phyloP scores from a whole-genome alignment of 345 rosid species.

The Boechera divaricarpa region DNA sequence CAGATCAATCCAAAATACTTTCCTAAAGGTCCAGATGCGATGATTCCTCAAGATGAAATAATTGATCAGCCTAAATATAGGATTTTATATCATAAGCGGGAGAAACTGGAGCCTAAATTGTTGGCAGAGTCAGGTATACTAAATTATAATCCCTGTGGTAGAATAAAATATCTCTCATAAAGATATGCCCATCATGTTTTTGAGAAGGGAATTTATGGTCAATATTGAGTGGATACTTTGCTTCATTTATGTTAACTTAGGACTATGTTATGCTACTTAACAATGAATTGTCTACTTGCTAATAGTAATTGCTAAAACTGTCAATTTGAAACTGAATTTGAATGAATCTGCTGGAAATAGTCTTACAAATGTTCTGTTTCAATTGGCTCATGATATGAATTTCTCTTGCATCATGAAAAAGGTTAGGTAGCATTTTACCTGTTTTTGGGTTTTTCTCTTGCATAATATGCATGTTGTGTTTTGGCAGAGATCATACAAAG shows the following conservation, averaged over 20 bases:
- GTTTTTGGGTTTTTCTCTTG: neutral
- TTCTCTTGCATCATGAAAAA: constrained; percentile 13
- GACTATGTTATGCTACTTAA: constrained; percentile 16
- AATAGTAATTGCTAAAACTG: constrained; percentile 24
- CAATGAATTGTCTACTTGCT: constrained; percentile 6
- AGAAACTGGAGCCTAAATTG: constrained; percentile 35
- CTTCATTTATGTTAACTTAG: constrained; percentile 18
- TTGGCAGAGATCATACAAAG: constrained; percentile 61
- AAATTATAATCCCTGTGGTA: neutral
- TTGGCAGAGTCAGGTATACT: constrained; percentile 56
- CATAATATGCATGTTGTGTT: constrained; percentile 28
- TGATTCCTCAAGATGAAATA: constrained; percentile 50
- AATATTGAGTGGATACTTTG: neutral
- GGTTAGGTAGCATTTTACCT: neutral
- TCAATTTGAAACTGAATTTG: neutral
- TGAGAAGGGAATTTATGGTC: too few relatives aligned
- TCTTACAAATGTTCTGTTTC: constrained; percentile 14
- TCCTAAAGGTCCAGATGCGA: constrained; percentile 71
- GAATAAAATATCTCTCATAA: too few relatives aligned
- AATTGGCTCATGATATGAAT: neutral
- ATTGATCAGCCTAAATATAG: constrained; percentile 70
- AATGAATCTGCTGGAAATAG: constrained; percentile 18
- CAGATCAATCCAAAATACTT: constrained; percentile 64
- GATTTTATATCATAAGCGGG: constrained; percentile 53
- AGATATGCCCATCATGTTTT: too few relatives aligned